These are phyloP conservation scores for Protomyces macrosporus DNA, from an alignment of 1,139 yeast species.

Conservation along the genomic window DNA sequence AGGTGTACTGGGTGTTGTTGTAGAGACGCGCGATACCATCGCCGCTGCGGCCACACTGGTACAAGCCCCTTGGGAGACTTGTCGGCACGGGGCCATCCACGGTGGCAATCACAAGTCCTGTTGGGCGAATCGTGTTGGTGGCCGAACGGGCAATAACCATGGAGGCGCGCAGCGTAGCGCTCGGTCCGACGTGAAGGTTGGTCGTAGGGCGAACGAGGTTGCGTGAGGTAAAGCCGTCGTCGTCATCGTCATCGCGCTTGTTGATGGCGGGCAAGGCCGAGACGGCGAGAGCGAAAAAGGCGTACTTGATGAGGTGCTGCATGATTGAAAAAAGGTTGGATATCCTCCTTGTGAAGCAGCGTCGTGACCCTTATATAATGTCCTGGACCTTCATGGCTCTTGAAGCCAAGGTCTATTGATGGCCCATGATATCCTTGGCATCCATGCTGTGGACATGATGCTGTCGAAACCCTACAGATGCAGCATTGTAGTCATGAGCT, in stretches of 20 bases:
- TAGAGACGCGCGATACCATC: not conserved
- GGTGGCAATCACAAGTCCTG: not conserved
- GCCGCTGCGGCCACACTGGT: not conserved
- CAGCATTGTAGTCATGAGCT: too few species aligned
- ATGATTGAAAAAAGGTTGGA: not conserved
- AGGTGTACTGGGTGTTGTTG: not conserved
- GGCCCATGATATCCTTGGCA: too few species aligned
- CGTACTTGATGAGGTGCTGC: not conserved
- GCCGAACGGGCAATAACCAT: not conserved
- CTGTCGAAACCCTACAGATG: too few species aligned
- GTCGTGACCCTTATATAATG: too few species aligned
- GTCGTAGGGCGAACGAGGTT: not conserved
- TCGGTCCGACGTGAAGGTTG: not conserved
- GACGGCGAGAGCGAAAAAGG: not conserved
- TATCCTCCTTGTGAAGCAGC: not conserved
- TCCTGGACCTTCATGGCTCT: too few species aligned
- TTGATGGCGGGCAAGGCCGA: not conserved
- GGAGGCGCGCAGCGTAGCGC: not conserved
- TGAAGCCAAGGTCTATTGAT: too few species aligned
- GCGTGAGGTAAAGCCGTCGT: not conserved
- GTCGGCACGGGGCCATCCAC: not conserved
- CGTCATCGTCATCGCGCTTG: not conserved
- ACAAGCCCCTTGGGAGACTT: not conserved
- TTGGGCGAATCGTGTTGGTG: not conserved
- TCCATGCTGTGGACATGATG: too few species aligned